Evolutionary conservation across 371 early-diverging fungal genomes (phyloP), one percentile per base, ranked within the genome.

Genomic region (Lichtheimia corymbifera): DNA sequence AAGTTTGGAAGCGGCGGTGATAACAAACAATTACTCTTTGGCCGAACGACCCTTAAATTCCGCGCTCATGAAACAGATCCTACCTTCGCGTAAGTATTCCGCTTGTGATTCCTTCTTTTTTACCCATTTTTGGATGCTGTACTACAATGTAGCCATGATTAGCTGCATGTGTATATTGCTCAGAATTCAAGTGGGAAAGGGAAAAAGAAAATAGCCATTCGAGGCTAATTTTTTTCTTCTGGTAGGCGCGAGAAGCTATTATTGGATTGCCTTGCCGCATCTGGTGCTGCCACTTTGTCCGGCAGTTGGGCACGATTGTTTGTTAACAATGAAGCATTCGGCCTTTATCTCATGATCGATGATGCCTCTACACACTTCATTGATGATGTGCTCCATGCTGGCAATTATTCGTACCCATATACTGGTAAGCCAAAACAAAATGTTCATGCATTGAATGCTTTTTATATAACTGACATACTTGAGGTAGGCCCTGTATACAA

Each of bases 31-130:
- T 35, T 70, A 15, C 40, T 72, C 12, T 72, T 57, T 63, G 75
- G 75, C 12, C 79, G 82, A 47, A 75, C 75, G 24, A 65, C 69
- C 49, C 17, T 81, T 56, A 81, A 81, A 68, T 51, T 81, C 58
- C 74, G 82, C 20, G 74, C 82, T 49, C 69, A 74, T 61, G 71
- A 74, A 30, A 79, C 82, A 1, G 82, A 81, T 42, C 72, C 73
- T 17, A 81, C 79, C 25, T 58, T 67, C 43, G 55, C 76, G 72
- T 71, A 67, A 53, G 72, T 68, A 18, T 18, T 13, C 1, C 17
- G 11, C 5, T 11, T 20, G 17, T 11, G 25, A 3, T 41, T 17
- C 20, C 18, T 2, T 30, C 13, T 42, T 41, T 28, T 35, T 41
- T 55, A 11, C 35, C 35, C 35, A 9, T 35, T 35, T 35, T 35